Evolutionary conservation across 441 rosid genomes (phyloP).

Genomic region (Populus hybrid): DNA sequence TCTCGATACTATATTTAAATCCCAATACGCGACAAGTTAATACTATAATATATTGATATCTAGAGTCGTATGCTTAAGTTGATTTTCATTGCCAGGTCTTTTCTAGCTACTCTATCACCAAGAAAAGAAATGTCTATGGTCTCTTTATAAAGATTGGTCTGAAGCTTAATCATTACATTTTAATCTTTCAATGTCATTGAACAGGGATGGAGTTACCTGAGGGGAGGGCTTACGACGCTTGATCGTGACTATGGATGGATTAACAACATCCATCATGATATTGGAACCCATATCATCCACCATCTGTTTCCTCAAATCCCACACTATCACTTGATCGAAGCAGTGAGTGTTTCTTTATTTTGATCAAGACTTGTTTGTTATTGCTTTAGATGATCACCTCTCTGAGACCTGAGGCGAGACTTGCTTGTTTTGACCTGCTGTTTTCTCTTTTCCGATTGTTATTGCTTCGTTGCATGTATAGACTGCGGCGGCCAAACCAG

Average conservation of each 20-base stretch:
- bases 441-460: background rate
- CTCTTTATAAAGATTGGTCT: background rate
- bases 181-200: background rate
- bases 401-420: background rate
- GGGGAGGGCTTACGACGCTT: constrained; percentile 62
- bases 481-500: constrained; percentile 85
- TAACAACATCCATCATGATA: constrained; percentile 56
- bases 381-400: background rate
- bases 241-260: constrained; percentile 65
- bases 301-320: constrained; percentile 73
- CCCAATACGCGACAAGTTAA: background rate
- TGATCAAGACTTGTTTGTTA: background rate
- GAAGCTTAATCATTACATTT: background rate
- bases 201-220: constrained; percentile 61
- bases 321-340: constrained; percentile 60
- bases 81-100: background rate
- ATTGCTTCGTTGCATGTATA: constrained; percentile 18
- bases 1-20: background rate
- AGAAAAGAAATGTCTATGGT: background rate
- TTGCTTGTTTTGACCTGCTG: background rate
- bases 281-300: constrained; percentile 63
- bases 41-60: background rate
- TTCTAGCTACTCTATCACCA: background rate
- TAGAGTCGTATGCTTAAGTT: background rate
- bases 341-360: constrained; percentile 29